Conservation (phyloP, 2,329 filamentous ascomycete species). For the Clonostachys chloroleuca region DNA sequence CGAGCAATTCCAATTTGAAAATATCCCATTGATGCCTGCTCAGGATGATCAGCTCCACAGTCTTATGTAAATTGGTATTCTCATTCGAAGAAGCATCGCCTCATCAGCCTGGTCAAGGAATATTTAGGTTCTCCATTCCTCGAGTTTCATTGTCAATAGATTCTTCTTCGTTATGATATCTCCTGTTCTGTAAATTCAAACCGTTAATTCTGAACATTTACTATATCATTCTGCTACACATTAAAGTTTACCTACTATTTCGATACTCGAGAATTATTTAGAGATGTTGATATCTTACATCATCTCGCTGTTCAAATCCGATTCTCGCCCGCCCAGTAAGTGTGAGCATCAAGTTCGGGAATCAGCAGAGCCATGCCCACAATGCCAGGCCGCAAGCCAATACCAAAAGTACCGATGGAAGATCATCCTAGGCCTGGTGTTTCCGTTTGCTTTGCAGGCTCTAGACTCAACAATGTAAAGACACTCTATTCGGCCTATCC, state of each 20-base stretch:
- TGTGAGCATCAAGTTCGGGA: constrained; percentile 13
- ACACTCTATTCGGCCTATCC: background rate
- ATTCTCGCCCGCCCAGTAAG: background rate
- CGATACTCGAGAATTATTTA: background rate
- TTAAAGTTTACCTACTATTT: no score
- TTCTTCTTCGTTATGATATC: no score
- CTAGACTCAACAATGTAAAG: constrained; percentile 58
- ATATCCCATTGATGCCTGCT: background rate
- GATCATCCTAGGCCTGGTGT: constrained; percentile 51
- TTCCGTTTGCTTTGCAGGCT: constrained; percentile 58
- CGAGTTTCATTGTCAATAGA: no score
- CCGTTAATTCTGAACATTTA: no score
- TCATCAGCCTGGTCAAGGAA: background rate
- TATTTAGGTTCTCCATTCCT: no score
- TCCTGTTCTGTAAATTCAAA: no score
- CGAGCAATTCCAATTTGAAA: constrained; percentile 1
- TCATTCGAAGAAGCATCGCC: background rate
- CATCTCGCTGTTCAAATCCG: background rate
- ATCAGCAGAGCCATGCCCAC: constrained; percentile 12
- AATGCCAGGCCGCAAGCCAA: constrained; percentile 25
- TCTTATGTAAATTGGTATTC: background rate
- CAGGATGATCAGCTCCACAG: background rate
- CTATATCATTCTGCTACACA: no score
- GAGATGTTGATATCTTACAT: background rate
- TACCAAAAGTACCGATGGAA: constrained; percentile 47